Evolutionary conservation across 2,329 filamentous ascomycete genomes (phyloP).

Genomic region (Microdochium nivale): DNA sequence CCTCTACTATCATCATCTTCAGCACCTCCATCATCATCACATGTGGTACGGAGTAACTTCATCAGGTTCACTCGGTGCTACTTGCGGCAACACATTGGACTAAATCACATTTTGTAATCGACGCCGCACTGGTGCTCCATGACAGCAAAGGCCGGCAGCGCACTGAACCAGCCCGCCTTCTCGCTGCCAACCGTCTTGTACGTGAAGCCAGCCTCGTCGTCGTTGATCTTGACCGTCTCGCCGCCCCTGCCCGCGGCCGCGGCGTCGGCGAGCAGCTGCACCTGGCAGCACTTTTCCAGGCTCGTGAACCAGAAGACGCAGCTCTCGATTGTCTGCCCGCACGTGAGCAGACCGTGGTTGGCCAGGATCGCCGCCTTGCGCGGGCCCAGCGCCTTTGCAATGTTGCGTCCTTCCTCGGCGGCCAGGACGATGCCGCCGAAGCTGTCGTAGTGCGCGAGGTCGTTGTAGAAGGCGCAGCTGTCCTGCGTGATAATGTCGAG

Average conservation of each 20-base stretch:
- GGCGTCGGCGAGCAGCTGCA: constrained; percentile 45
- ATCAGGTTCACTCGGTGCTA: no score
- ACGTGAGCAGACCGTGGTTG: constrained; percentile 47
- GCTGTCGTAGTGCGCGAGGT: constrained; percentile 31
- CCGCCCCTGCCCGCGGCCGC: constrained; percentile 54
- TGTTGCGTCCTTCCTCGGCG: constrained; percentile 38
- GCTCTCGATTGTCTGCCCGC: constrained; percentile 38
- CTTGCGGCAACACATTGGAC: not conserved
- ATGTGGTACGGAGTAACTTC: no score
- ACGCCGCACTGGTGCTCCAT: constrained; percentile 14
- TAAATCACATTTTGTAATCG: constrained; percentile 13
- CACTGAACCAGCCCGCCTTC: constrained; percentile 60
- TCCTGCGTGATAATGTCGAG: constrained; percentile 61
- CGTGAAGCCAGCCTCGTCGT: constrained; percentile 61
- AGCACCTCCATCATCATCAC: no score
- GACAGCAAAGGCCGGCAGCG: constrained; percentile 63
- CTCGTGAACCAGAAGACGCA: constrained; percentile 46
- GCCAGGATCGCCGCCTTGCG: constrained; percentile 44
- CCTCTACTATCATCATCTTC: no score
- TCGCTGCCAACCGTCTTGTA: constrained; percentile 55
- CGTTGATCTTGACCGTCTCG: constrained; percentile 56
- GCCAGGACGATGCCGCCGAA: constrained; percentile 46
- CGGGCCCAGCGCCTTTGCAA: constrained; percentile 35
- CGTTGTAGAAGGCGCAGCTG: constrained; percentile 50
- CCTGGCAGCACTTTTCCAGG: constrained; percentile 38